Evolutionary conservation across 805 yeast species (phyloP).

Genomic region (Candida yuanshanica): DNA sequence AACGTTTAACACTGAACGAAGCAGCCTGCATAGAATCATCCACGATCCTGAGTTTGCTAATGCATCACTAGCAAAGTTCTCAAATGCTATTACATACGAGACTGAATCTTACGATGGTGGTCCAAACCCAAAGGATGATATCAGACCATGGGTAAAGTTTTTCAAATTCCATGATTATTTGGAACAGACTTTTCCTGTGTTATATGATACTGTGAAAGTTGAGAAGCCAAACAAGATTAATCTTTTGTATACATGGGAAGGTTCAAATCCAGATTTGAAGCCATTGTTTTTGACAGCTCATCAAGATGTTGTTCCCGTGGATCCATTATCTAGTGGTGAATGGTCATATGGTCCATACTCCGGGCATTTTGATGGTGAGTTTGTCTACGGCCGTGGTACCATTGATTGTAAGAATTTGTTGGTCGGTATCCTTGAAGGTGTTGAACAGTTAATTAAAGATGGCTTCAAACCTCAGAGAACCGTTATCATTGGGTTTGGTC

Average conservation of each 20-base stretch:
- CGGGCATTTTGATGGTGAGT: conserved; percentile 58
- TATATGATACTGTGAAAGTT: conserved; percentile 40
- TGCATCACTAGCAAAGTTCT: conserved; percentile 38
- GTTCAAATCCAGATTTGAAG: conserved; percentile 42
- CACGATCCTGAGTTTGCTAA: conserved; percentile 9
- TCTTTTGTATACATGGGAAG: conserved; percentile 59
- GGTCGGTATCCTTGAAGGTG: conserved; percentile 59
- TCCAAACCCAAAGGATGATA: conserved; percentile 24
- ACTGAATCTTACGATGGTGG: conserved; percentile 55
- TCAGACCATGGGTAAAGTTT: conserved; percentile 28
- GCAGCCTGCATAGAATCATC: not conserved
- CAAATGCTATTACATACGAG: conserved; percentile 56
- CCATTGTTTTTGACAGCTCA: conserved; percentile 75
- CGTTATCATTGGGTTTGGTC: conserved; percentile 61
- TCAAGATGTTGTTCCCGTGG: conserved; percentile 81
- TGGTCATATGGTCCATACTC: conserved; percentile 69
- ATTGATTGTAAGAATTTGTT: conserved; percentile 70
- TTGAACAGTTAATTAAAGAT: conserved; percentile 45
- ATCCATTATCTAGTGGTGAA: conserved; percentile 42
- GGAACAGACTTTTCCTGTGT: conserved; percentile 49
- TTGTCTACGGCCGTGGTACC: conserved; percentile 73
- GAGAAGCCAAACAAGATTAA: conserved; percentile 61
- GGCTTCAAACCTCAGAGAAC: conserved; percentile 60
- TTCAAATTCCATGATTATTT: conserved; percentile 46
- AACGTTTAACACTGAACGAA: not conserved